These are phyloP conservation scores for Hymenoscyphus fructigenus DNA, from an alignment of 2,329 filamentous ascomycete species.

Conservation along the genomic window DNA sequence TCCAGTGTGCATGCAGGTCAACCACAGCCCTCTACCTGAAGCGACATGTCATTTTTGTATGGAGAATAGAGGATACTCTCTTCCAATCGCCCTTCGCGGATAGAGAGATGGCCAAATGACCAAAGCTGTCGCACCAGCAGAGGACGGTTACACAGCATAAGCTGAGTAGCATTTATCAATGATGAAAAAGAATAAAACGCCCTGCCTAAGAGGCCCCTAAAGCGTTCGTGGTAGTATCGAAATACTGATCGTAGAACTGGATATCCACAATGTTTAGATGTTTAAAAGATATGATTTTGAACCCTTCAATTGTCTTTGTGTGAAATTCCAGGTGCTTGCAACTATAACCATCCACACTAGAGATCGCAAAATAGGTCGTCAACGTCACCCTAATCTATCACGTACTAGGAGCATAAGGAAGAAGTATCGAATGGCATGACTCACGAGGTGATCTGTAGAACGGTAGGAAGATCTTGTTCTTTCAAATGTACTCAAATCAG, in stretches of 20 bases:
- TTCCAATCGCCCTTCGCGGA: no score
- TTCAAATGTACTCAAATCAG: neutral
- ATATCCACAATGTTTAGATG: slow-evolving; percentile 1
- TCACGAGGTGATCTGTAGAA: neutral
- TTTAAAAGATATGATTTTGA: slow-evolving; percentile 4
- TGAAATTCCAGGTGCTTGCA: slow-evolving; percentile 1
- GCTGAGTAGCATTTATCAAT: no score
- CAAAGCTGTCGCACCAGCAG: no score
- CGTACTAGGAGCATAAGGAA: neutral
- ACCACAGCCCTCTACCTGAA: no score
- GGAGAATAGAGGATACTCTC: no score
- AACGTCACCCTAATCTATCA: neutral
- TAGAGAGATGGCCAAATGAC: no score
- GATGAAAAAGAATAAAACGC: neutral
- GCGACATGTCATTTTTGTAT: no score
- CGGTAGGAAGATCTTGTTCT: neutral
- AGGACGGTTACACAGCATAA: no score
- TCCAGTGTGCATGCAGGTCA: no score
- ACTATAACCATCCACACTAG: neutral
- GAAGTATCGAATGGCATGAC: neutral
- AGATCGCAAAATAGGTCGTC: neutral
- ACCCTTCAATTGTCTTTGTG: neutral
- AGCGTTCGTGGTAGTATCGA: neutral
- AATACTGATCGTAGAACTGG: neutral
- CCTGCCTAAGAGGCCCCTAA: slow-evolving; percentile 4